Base-by-base conservation (phyloP, 768 basidiomycete genomes). In the Trametes elegans region DNA sequence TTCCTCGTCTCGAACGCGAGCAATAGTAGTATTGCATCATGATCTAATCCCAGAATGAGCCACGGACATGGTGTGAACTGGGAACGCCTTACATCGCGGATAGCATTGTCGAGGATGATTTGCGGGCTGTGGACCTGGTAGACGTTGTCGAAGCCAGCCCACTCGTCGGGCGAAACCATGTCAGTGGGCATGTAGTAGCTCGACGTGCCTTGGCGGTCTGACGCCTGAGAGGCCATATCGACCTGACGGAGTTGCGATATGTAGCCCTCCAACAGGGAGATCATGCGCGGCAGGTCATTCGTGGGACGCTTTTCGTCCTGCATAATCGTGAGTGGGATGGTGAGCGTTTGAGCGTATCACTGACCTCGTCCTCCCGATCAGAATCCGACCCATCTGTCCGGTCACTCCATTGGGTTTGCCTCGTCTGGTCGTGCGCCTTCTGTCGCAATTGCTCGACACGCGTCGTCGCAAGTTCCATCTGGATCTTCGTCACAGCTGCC, bases 121-220 rank as follows among this genome's bases (percentile, higher is more conserved):
- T 83, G 87, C 1, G 93, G 94, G 57, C 83, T 88, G 70, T 97
- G 93, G 14, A 93, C 79, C 64, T 96, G 90, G 66, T 94, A 92
- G 23, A 94, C 92, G 63, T 95, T 90, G 65, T 90, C 87, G 70
- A 96, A 98, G 56, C 85, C 82, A 2, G 79, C 80, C 88, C 83
- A 87, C 63, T 91, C 88, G 21, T 82, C 75, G 24, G 84, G 75
- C 10, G 84, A 82, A 29, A 87, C 78, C 39, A 81, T 79, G 62
- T 87, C 84, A 11, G 83, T 76, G 27, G 87, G 85, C 70, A 88
- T 81, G 52, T 83, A 78, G 61, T 88, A 87, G 49, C 73, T 80
- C 3, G 57, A 53, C 5, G 48, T 54, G 36, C 57, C 52, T n/a
- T 49, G 38, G 24, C 42, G 23, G n/a, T 41, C 32, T 4, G 57